Base-by-base conservation (phyloP, 495 filamentous ascomycete genomes). In the Aspergillus cavernicola region DNA sequence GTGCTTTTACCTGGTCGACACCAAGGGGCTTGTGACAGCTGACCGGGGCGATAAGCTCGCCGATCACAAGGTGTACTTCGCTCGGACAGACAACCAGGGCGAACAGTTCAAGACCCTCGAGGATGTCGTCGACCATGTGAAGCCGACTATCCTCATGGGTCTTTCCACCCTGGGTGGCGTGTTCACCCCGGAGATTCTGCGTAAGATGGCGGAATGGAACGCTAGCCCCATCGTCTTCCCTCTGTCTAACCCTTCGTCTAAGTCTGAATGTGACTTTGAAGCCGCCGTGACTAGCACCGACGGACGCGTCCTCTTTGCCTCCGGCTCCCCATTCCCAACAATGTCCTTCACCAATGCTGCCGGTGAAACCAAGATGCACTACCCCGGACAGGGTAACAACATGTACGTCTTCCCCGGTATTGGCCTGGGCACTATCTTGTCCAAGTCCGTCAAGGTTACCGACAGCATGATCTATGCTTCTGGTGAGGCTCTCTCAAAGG, bases 371-470 rank as follows among this genome's bases (percentile, higher is more conserved):
- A 79, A 85, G 60, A 79, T 79, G 39, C 85, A 92, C 74, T 84
- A 87, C 67, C 90, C 93, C 16, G 95, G 95, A 70, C 93, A 98
- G 76, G 93, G 80, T 41, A 88, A 87, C 79, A 95, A 95, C 75
- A 87, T 88, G 76, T 98, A 97, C 60, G 90, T 98, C 41, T 98
- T 98, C 84, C 93, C 93, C 3, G 93, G 93, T 63, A 91, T 98
- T 55, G 93, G 93, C 31, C 83, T 97, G 28, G 93, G 91, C 52
- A 89, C 92, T 54, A 96, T 98, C 63, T 85, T 98, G 33, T 85
- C 84, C 76, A 92, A 96, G 76, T 80, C 89, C 37, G 86, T 86
- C 64, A 84, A 84, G 60, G 82, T 98, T 56, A 97, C 93, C 29
- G 90, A 98, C 67, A 85, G 85, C 67, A 98, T 97, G 93, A 77